Evolutionary conservation across 805 yeast species (phyloP), one percentile per base, ranked within the genome.

Genomic region (Spencermartinsiella europaea): DNA sequence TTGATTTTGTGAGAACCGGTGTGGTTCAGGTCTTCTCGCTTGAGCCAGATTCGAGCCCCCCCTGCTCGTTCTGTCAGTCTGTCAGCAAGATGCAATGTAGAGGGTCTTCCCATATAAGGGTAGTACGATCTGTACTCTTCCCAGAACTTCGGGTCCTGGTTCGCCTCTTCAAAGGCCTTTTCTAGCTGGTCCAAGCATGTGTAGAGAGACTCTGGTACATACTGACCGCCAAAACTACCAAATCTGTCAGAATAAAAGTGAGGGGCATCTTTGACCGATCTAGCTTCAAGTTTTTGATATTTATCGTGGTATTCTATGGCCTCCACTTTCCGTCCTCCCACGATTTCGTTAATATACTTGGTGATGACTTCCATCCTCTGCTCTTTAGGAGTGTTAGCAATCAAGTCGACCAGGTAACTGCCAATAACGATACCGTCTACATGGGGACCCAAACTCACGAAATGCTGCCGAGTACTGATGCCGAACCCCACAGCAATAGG

Each of bases 361-460:
- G 75, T 74, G 17, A 91, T 93, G 45, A 75, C 71, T 28, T 71
- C 74, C 39, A 79, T 81, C 57, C 91, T 75, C 52, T 73, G 64
- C 12, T 45, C 63, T 41, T 67, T 59, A 40, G 74, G 67, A 21
- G 95, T 73, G 48, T 80, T 83, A 40, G 79, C 83, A 50, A 90
- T 72, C 37, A 84, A 63, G 34, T 83, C 77, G 51, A 93, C 77
- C 52, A 93, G 74, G 65, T 85, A 85, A 34, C 95, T 83, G 14
- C 99, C 99, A 63, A 93, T 89, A 28, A 91, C 99, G 34, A 90
- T 95, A 72, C 96, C 99, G 61, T 93, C 96, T 12, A 98, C 85
- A 38, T 79, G 68, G 12, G 77, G 64, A 49, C 96, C 95, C 31
- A 91, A 95, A 38, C 78, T 72, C 51, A 77, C 63, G 66, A 83